Evolutionary conservation across 2,329 filamentous ascomycete genomes (phyloP), one percentile per base, ranked within the genome.

Genomic region (Aspergillus calidoustus): DNA sequence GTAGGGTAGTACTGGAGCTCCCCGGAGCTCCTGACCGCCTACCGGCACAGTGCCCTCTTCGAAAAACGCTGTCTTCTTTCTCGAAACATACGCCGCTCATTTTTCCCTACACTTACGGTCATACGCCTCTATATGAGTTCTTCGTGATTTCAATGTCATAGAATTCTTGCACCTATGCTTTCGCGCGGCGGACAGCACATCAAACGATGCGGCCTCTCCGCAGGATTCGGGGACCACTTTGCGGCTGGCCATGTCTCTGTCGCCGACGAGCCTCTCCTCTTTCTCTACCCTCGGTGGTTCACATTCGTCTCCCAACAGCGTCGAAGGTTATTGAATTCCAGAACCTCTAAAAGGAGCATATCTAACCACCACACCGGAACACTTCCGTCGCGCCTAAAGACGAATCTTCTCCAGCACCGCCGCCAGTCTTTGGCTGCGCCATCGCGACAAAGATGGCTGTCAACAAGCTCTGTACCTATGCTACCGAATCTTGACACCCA

Each of bases 281-380:
- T 82, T 61, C 77, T 81, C 41, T 82, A 81, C 66, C 80, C 80
- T 56, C 74, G 71, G 64, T 80, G 76, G 75, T 70, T 73, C 60
- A 68, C 74, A 15, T 73, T 73, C 51, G 65, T 64, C 38, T 62
- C 73, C 25, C 68, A 62, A 19, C 49, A 49, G 28, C 66, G 67
- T 30, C 68, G 66, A 43, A 66, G 66, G 57, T 41, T 30, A 17
- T 8, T 49, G 22, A 38, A 4, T 15, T n/a, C 50, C 48, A 59
- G 51, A 11, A n/a, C 57, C 34, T 34, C 54, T 48, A 30, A 62
- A 30, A 60, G 57, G 9, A 57, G 28, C 17, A 49, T 25, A 34
- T 44, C 25, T 19, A n/a, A 31, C 5, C 50, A 15, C 11, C 23
- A 7, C 17, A 11, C 31, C n/a, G 13, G 25, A 15, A 22, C 11